Evolutionary conservation across 345 rosid species (phyloP).

Genomic region (Cardamine occulta): DNA sequence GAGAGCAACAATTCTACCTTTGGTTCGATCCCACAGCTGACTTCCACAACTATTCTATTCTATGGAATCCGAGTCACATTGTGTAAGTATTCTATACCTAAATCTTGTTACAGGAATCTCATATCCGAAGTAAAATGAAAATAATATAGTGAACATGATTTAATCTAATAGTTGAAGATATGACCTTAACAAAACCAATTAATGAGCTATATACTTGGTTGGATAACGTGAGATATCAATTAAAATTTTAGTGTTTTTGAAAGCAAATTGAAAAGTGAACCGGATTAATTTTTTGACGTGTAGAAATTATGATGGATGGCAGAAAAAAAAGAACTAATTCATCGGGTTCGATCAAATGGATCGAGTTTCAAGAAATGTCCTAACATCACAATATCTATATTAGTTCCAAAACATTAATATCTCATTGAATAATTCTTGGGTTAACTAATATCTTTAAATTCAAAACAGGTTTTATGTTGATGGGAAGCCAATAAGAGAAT

Average conservation of each 20-base stretch:
- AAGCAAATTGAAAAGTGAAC: background rate
- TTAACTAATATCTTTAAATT: background rate
- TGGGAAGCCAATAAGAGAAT: constrained; percentile 74
- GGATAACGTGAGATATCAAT: too few relatives aligned
- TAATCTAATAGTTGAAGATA: too few relatives aligned
- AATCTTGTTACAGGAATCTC: background rate
- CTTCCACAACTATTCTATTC: constrained; percentile 73
- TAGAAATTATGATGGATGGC: too few relatives aligned
- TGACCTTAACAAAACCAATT: background rate
- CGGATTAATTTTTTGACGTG: too few relatives aligned
- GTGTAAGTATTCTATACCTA: constrained; percentile 45
- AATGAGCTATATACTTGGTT: background rate
- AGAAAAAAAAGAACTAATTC: too few relatives aligned
- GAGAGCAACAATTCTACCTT: constrained; percentile 74
- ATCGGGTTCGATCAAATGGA: too few relatives aligned
- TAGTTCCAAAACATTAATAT: background rate
- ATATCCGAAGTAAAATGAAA: background rate
- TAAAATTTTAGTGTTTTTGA: background rate
- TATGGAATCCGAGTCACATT: constrained; percentile 63
- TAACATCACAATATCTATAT: background rate
- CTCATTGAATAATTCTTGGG: background rate
- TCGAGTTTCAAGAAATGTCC: too few relatives aligned
- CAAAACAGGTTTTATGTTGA: constrained; percentile 19
- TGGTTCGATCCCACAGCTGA: constrained; percentile 72
- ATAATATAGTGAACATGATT: background rate